Evolutionary conservation across 257 asterid species (phyloP), one percentile per base, ranked within the genome.

Genomic region (Lycium ferocissimum): DNA sequence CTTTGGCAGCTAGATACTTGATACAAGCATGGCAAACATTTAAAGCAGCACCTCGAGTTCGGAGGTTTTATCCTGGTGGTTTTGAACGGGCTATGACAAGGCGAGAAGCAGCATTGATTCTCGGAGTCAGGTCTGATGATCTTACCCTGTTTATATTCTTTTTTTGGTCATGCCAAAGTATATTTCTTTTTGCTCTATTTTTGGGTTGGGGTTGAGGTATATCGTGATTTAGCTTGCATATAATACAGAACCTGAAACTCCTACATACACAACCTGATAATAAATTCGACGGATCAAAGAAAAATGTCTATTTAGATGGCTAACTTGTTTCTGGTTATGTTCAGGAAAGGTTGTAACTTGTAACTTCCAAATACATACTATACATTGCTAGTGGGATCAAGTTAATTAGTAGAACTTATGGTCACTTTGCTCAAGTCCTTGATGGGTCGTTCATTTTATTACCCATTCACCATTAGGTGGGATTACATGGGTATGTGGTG

Each of bases 101-200:
- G 70, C 90, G 93, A 70, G 97, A 94, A 89, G 97, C 98, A 0
- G 95, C 98, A 9, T 84, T 92, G 85, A 92, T 94, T 88, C 95
- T 94, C 85, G 97, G 98, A 84, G 91, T 93, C 40, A 91, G 97
- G 98, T 83, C 35, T 71, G 15, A 40, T 71, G 35, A 43, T 71
- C 79, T 71, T 43, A 71, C 79, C 79, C 79, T 17, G 56, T 17
- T 71, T 38, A 43, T 15, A 72, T 9, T 13, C 22, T 12, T 47
- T n/a, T 49, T 47, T 15, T 49, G 20, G 81, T 76, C 8, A 49
- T 75, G 63, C 9, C 63, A 76, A 51, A 10, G 17, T 49, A 61
- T 22, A 6, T 47, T 20, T 43, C 6, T n/a, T 22, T 18, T 9
- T 43, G 79, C 18, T n/a, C 57, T 45, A 9, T 45, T 72, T n/a